Evolutionary conservation across 2,329 filamentous ascomycete genomes (phyloP).

Genomic region (Onygenales sp.): DNA sequence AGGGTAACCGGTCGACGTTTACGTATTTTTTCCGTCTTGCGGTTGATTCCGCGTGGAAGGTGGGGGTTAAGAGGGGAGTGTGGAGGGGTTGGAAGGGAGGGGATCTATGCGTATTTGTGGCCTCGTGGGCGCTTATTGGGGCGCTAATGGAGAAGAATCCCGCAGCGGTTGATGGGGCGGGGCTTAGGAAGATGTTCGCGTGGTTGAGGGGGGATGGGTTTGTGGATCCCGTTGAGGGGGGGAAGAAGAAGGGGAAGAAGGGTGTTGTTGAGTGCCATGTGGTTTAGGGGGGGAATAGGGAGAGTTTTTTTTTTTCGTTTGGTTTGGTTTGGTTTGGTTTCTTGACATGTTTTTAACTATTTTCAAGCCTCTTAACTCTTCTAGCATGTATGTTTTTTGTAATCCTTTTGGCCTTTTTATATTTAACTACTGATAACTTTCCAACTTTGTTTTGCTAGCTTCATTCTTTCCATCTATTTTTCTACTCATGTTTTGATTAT

Average conservation of each 20-base stretch:
- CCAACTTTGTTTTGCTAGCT: too few relatives aligned
- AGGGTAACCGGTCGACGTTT: constrained; percentile 47
- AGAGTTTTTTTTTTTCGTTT: neutral
- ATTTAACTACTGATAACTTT: too few relatives aligned
- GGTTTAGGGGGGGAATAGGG: neutral
- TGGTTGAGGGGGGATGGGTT: constrained; percentile 69
- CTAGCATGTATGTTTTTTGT: too few relatives aligned
- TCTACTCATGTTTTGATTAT: too few relatives aligned
- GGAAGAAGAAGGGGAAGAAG: constrained; percentile 27
- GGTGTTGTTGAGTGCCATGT: constrained; percentile 5
- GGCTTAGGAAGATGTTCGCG: constrained; percentile 62
- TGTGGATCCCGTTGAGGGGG: constrained; percentile 53
- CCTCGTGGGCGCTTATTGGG: constrained; percentile 68
- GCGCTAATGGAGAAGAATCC: constrained; percentile 66
- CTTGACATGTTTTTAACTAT: too few relatives aligned
- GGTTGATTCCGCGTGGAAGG: constrained; percentile 80
- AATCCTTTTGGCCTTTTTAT: too few relatives aligned
- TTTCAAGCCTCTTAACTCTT: too few relatives aligned
- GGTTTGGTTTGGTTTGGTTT: too few relatives aligned
- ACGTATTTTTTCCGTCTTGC: constrained; percentile 70
- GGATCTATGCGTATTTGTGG: constrained; percentile 74
- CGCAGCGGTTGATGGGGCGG: constrained; percentile 54
- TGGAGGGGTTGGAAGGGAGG: constrained; percentile 76
- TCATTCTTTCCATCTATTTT: too few relatives aligned
- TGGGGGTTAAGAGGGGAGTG: constrained; percentile 81